Conservation (phyloP, 2,329 filamentous ascomycete genomes). For the Biscogniauxia marginata region DNA sequence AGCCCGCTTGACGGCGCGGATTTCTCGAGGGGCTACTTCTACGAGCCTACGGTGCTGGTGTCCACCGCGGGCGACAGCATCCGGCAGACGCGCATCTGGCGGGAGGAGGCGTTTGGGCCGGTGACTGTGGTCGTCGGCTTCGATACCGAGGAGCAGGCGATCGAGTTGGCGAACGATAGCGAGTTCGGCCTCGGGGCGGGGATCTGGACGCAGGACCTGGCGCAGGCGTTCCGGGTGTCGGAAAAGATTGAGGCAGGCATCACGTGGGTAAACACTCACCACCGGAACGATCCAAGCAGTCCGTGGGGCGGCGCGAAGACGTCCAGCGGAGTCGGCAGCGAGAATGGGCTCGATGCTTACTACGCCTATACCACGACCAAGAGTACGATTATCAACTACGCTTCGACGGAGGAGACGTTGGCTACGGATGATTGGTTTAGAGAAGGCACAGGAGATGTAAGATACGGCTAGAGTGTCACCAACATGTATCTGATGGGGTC, state of each 20-base stretch:
- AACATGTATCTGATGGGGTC: background rate
- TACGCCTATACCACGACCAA: slow-evolving; percentile 59
- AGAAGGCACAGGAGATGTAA: slow-evolving; percentile 53
- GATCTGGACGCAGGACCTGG: slow-evolving; percentile 73
- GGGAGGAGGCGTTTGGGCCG: slow-evolving; percentile 81
- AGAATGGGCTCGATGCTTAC: slow-evolving; percentile 68
- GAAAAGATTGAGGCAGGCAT: slow-evolving; percentile 68
- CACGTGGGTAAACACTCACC: slow-evolving; percentile 60
- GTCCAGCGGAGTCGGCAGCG: slow-evolving; percentile 66
- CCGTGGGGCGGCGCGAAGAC: slow-evolving; percentile 66
- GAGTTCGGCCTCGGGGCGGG: slow-evolving; percentile 76
- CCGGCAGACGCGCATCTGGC: slow-evolving; percentile 70
- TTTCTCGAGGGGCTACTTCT: slow-evolving; percentile 67
- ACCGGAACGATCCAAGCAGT: slow-evolving; percentile 69
- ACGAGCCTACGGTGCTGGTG: slow-evolving; percentile 71
- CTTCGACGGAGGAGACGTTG: slow-evolving; percentile 49
- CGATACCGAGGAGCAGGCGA: slow-evolving; percentile 68
- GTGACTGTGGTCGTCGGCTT: slow-evolving; percentile 76
- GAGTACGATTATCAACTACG: slow-evolving; percentile 70
- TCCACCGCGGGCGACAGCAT: slow-evolving; percentile 56
- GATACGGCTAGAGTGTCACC: slow-evolving; percentile 51
- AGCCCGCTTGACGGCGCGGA: slow-evolving; percentile 52
- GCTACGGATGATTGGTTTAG: slow-evolving; percentile 67
- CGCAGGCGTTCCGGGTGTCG: slow-evolving; percentile 70
- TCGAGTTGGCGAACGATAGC: slow-evolving; percentile 69